Evolutionary conservation across 805 yeast species (phyloP).

Genomic region (Candida vartiovaarae): DNA sequence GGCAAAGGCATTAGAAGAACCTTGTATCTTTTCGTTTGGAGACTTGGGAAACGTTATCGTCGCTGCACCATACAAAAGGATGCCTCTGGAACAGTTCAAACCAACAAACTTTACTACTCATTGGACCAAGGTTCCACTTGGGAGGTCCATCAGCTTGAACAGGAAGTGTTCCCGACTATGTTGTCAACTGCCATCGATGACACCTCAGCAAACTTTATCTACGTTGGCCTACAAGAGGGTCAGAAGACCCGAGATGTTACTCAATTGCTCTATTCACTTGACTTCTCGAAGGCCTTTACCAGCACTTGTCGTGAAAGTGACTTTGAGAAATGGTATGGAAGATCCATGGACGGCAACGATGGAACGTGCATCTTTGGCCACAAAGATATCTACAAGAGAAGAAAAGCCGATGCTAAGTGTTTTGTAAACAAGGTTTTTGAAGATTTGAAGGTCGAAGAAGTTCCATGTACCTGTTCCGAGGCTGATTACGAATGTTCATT

Average conservation of each 20-base stretch:
- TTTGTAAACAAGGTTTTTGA: slow-evolving; percentile 31
- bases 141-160: slow-evolving; percentile 42
- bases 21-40: slow-evolving; percentile 55
- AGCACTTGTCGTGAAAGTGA: slow-evolving; percentile 39
- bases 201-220: slow-evolving; percentile 53
- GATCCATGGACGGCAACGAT: slow-evolving; percentile 26
- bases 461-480: slow-evolving; percentile 55
- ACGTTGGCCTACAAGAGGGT: slow-evolving; percentile 33
- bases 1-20: slow-evolving; percentile 45
- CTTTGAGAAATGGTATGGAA: slow-evolving; percentile 58
- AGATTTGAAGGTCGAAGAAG: slow-evolving; percentile 38
- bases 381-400: slow-evolving; percentile 52
- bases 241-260: not conserved
- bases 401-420: slow-evolving; percentile 65
- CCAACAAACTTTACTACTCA: slow-evolving; percentile 43
- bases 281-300: slow-evolving; percentile 52
- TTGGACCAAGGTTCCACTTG: slow-evolving; percentile 71
- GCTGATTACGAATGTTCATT: slow-evolving; percentile 65
- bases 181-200: slow-evolving; percentile 65
- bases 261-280: slow-evolving; percentile 32
- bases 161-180: slow-evolving; percentile 32
- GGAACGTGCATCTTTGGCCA: slow-evolving; percentile 63
- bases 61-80: slow-evolving; percentile 32
- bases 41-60: slow-evolving; percentile 73
- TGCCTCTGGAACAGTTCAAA: slow-evolving; percentile 25